Evolutionary conservation across 2,329 filamentous ascomycete species (phyloP).

Genomic region (Escovopsis weberi): DNA sequence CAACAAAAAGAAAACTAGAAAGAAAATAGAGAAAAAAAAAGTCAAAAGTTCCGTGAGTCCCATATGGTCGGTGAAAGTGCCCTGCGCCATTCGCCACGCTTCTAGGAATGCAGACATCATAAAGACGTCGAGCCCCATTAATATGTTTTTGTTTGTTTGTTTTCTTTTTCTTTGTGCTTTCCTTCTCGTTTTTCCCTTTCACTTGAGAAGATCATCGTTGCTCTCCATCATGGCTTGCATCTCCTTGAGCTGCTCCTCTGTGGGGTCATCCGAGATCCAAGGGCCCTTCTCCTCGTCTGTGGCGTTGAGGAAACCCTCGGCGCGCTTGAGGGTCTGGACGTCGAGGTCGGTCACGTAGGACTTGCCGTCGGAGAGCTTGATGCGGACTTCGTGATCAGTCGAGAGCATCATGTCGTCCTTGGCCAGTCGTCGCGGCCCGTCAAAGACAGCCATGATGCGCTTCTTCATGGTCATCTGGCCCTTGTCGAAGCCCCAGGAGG

Average conservation of each 20-base stretch:
- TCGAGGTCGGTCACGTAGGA: constrained; percentile 88
- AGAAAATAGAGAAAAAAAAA: too few relatives aligned
- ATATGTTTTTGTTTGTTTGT: neutral
- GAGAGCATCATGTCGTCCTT: constrained; percentile 99
- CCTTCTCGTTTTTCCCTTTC: too few relatives aligned
- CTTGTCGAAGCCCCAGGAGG: constrained; percentile 82
- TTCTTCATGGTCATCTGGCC: constrained; percentile 98
- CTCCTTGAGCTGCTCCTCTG: constrained; percentile 42
- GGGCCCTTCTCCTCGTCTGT: constrained; percentile 78
- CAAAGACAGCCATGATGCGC: constrained; percentile 84
- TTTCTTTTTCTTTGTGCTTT: neutral
- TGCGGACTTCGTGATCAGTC: constrained; percentile 82
- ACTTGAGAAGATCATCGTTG: constrained; percentile 3
- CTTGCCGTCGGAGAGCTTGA: constrained; percentile 61
- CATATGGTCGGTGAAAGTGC: constrained; percentile 11
- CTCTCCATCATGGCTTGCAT: constrained; percentile 38
- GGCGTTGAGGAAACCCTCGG: constrained; percentile 67
- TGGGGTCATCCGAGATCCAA: constrained; percentile 64
- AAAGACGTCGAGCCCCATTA: neutral
- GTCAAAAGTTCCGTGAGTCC: neutral
- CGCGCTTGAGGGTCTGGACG: constrained; percentile 73
- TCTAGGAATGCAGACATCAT: constrained; percentile 3
- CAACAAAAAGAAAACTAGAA: too few relatives aligned
- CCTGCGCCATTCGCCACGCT: constrained; percentile 17
- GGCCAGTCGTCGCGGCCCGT: constrained; percentile 73